These are phyloP conservation scores for Poterioochromonas sp. DNA, from an alignment of 352 stramenopile species.

Conservation along the genomic window DNA sequence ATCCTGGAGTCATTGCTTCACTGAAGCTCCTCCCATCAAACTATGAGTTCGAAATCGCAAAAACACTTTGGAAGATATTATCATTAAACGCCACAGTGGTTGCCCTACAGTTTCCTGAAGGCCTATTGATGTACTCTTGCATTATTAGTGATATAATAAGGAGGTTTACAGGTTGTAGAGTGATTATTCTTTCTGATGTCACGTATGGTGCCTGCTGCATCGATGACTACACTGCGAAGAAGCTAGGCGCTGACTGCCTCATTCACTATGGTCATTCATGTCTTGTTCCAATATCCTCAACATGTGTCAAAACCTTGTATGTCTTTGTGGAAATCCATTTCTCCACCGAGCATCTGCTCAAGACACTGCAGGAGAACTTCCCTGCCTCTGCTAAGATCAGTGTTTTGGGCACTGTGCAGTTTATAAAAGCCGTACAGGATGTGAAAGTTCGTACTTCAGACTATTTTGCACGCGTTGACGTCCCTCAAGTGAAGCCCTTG, in stretches of 20 bases:
- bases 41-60: slow-evolving; percentile 96
- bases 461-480: slow-evolving; percentile 61
- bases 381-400: slow-evolving; percentile 47
- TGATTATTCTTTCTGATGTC: slow-evolving; percentile 94
- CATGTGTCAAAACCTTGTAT: slow-evolving; percentile 86
- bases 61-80: slow-evolving; percentile 90
- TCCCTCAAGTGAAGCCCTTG: slow-evolving; percentile 46
- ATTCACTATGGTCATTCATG: slow-evolving; percentile 99
- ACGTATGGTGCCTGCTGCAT: slow-evolving; percentile 99
- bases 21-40: slow-evolving; percentile 85
- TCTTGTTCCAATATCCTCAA: slow-evolving; percentile 91
- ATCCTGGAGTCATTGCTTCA: slow-evolving; percentile 69
- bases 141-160: slow-evolving; percentile 96
- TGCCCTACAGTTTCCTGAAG: slow-evolving; percentile 96
- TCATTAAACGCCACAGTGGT: slow-evolving; percentile 72
- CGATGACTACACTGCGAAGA: slow-evolving; percentile 82
- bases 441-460: slow-evolving; percentile 58
- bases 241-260: slow-evolving; percentile 86
- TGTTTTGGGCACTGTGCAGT: slow-evolving; percentile 90
- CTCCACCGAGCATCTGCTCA: slow-evolving; percentile 89
- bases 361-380: slow-evolving; percentile 16
- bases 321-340: slow-evolving; percentile 99
- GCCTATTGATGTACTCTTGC: slow-evolving; percentile 92
- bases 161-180: slow-evolving; percentile 64
- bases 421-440: slow-evolving; percentile 75